Evolutionary conservation across 2,329 filamentous ascomycete species (phyloP).

Genomic region (Alternaria sp.): DNA sequence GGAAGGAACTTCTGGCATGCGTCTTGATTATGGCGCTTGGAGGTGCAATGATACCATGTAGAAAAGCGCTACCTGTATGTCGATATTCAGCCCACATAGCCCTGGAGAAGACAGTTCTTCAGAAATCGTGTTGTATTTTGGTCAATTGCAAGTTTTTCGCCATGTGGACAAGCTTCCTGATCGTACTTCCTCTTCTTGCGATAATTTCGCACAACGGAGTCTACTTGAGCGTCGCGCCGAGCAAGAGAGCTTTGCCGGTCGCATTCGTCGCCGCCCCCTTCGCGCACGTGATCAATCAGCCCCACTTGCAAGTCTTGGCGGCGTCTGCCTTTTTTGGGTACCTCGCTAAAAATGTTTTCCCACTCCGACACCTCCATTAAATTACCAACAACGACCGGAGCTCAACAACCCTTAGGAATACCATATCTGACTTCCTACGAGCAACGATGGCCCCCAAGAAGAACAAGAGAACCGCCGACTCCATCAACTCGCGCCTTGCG

Average conservation of each 20-base stretch:
- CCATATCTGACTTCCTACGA: slow-evolving; percentile 44
- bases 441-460: slow-evolving; percentile 77
- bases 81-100: slow-evolving; percentile 3
- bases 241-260: too few species aligned
- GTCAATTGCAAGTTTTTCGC: too few species aligned
- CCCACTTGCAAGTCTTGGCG: slow-evolving; percentile 23
- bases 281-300: too few species aligned
- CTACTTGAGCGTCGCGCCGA: too few species aligned
- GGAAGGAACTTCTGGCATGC: slow-evolving; percentile 8
- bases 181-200: too few species aligned
- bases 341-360: too few species aligned
- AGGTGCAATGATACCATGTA: slow-evolving; percentile 31
- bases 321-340: too few species aligned
- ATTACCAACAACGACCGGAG: slow-evolving; percentile 40
- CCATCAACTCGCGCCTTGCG: slow-evolving; percentile 73
- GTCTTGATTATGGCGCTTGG: slow-evolving; percentile 14
- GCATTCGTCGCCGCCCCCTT: too few species aligned
- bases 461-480: slow-evolving; percentile 83
- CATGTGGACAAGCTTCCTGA: too few species aligned
- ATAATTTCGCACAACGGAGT: too few species aligned
- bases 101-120: too few species aligned
- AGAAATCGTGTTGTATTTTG: too few species aligned
- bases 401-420: slow-evolving; percentile 47
- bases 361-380: neutral
- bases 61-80: slow-evolving; percentile 1